Base-by-base conservation (phyloP, 2,329 filamentous ascomycete genomes). In the Neofusicoccum sp. region DNA sequence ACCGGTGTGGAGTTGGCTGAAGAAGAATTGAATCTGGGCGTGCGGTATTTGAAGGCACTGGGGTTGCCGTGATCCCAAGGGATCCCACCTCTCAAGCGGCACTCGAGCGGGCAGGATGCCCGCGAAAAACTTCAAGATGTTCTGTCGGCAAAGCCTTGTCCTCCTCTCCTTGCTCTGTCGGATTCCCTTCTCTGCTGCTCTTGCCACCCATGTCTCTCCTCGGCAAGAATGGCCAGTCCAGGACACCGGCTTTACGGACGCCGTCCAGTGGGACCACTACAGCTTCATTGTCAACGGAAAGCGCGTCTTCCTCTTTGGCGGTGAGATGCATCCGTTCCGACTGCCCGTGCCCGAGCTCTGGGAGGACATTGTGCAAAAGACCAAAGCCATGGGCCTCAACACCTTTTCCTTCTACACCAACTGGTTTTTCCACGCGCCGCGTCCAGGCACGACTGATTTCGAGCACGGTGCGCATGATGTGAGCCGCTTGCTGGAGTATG, bases 191-290 rank as follows among this genome's bases (percentile, higher is more conserved):
- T 6, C 49, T 6, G 9, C 47, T 9, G 48, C 48, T 20, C 20
- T 20, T 20, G 20, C 1, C 20, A 20, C 20, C 20, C 20, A 20
- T 20, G 20, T 20, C 20, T 20, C 20, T 20, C 20, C 20, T 20
- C 20, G 20, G 9, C 51, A 56, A 4, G 36, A 76, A 69, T 82
- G 79, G 79, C 79, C 80, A 1, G 60, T 82, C 9, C 78, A 81
- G 58, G 75, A 81, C 66, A 76, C 82, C 63, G 78, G 78, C 5
- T 64, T 80, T 49, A 82, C 76, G 59, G 67, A 76, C 4, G 71
- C 78, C 28, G 80, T 84, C 1, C 73, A 81, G 68, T 83, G 80
- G 81, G 81, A 84, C 62, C 77, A 81, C 62, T 82, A 82, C 68
- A 82, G 80, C 67, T 80, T 82, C 66, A 76, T 79, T 31, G 69